These are phyloP conservation scores for Metarhizium humberi DNA, from an alignment of 2,329 filamentous ascomycete genomes.

Conservation along the genomic window DNA sequence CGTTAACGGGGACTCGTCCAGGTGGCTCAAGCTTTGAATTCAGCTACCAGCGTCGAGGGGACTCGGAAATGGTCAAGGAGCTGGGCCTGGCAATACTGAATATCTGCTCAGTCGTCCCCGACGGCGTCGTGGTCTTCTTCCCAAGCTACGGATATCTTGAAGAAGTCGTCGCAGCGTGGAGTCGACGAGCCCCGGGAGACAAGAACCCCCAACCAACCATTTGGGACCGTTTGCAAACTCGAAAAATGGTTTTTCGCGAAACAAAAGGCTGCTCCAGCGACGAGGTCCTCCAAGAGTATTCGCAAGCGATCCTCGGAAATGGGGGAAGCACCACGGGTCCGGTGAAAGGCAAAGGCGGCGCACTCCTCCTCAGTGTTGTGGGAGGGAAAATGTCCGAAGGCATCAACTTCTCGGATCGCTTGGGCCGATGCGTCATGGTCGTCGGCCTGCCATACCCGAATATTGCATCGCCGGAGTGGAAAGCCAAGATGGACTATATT, in stretches of 20 bases:
- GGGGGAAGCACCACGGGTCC: background rate
- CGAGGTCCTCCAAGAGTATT: constrained; percentile 65
- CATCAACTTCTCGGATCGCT: constrained; percentile 90
- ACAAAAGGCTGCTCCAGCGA: constrained; percentile 50
- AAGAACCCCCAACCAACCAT: constrained; percentile 28
- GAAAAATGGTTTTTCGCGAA: constrained; percentile 56
- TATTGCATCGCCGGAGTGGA: constrained; percentile 82
- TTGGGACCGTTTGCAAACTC: constrained; percentile 48
- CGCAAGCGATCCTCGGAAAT: constrained; percentile 49
- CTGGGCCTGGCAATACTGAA: constrained; percentile 66
- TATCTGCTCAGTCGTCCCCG: constrained; percentile 65
- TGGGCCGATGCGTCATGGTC: constrained; percentile 86
- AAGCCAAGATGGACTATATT: constrained; percentile 81
- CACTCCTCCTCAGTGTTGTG: constrained; percentile 79
- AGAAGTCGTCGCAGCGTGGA: constrained; percentile 57
- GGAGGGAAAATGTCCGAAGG: constrained; percentile 94
- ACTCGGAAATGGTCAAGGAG: constrained; percentile 59
- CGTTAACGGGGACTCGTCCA: constrained; percentile 42
- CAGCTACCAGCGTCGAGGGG: constrained; percentile 68
- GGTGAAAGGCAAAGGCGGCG: constrained; percentile 45
- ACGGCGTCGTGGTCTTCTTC: constrained; percentile 91
- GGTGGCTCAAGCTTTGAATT: constrained; percentile 62
- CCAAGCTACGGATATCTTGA: constrained; percentile 89
- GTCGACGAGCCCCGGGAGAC: constrained; percentile 23
- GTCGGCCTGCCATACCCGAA: constrained; percentile 92